Base-by-base conservation (phyloP, 345 rosid genomes). In the Geranium brycei region DNA sequence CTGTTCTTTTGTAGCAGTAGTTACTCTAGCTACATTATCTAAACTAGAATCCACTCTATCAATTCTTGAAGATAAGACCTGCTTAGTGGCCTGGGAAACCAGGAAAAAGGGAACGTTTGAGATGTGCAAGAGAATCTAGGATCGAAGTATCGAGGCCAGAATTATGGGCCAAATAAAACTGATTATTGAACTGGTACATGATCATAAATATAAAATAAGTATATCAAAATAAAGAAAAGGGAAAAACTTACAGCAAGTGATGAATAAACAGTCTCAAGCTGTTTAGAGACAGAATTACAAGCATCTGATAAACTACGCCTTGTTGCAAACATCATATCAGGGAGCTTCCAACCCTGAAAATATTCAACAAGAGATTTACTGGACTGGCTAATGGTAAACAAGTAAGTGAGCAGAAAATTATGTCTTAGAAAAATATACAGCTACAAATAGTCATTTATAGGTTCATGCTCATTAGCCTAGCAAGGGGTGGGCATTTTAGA, bases 321-420 rank as follows among this genome's bases (percentile, higher is more conserved):
- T 2, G 99, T 88, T 4, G 95, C 97, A 80, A 93, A 93, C 96
- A 82, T 90, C 81, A 93, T 69, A 79, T 93, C 95, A 51, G 95
- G 89, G 84, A 93, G 89, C 62, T 85, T 87, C 91, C 91, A 93
- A 1, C 99, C 99, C 97, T 93, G 78, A 58, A 60, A 72, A 51
- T 31, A 66, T 66, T 71, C 41, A 35, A 35, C 61, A 62, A 19
- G 69, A 66, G 6, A 57, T 14, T 23, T 30, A 65, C 41, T 35
- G 41, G 7, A 35, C 16, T 32, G 70, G 60, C 56, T 19, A 64
- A 70, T 17, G 17, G 12, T 15, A 61, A 16, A 35, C 41, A 35
- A 35, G 41, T 7, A 35, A 35, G 41, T 35, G 41, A 7, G 41
- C 10, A 35, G 41, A 7, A 35, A 4, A 35, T 1, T 35, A 35